Conservation (phyloP, 176 grass and related monocot species). For the Poa annua region DNA sequence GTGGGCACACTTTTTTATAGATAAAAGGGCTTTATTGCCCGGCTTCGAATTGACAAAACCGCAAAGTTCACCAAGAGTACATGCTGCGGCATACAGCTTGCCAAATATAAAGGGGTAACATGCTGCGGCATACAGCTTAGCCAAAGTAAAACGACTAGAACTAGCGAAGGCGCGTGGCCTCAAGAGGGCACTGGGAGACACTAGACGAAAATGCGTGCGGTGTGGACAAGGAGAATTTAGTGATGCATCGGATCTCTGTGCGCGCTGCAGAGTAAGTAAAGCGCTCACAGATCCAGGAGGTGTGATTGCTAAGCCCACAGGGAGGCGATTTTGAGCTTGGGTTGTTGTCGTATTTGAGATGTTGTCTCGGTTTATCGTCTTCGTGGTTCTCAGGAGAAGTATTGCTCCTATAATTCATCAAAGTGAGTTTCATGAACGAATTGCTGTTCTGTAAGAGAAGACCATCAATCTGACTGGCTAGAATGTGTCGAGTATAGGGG, state of each 20-base stretch:
- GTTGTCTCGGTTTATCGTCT: not conserved
- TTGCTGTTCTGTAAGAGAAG: not conserved
- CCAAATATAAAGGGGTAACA: too few species aligned
- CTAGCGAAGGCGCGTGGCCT: too few species aligned
- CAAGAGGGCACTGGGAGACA: too few species aligned
- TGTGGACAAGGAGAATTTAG: not conserved
- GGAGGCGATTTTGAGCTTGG: not conserved
- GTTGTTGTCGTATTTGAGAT: not conserved
- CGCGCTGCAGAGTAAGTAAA: not conserved
- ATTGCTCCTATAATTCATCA: not conserved
- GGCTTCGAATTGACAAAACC: too few species aligned
- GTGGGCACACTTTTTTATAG: too few species aligned
- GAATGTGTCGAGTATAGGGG: not conserved
- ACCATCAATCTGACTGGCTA: not conserved
- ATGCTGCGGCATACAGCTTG: too few species aligned
- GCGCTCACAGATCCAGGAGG: not conserved
- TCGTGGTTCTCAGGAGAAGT: not conserved
- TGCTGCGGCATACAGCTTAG: too few species aligned
- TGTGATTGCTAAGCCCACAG: not conserved
- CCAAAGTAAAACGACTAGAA: too few species aligned
- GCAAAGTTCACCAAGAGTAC: too few species aligned
- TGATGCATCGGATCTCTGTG: conserved; percentile 4
- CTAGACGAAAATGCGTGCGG: not conserved
- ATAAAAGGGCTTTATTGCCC: too few species aligned
- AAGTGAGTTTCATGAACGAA: not conserved